A percentile compares a stretch with the other conserved stretches of the same genome.
phyloP scores from a whole-genome alignment of 1,284 basidiomycete species.

The Cryptococcus sp. region DNA sequence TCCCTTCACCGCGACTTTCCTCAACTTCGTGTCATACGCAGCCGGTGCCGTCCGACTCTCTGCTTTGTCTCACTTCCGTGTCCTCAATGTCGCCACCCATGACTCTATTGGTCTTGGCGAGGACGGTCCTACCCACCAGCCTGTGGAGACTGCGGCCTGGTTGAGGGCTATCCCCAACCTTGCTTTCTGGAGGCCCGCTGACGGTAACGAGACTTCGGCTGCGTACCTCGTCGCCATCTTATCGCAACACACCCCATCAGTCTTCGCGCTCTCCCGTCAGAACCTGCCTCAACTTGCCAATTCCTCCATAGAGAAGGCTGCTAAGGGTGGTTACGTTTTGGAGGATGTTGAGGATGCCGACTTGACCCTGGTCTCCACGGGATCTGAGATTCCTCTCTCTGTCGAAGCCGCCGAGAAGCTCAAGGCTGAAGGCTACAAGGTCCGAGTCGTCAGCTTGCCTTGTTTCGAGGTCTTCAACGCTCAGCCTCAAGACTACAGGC shows the following conservation, averaged over 20 bases:
- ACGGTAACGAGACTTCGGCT: constrained; percentile 88
- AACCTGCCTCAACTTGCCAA: constrained; percentile 83
- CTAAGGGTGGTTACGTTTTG: constrained; percentile 85
- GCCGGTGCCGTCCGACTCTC: constrained; percentile 87
- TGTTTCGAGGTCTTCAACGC: constrained; percentile 88
- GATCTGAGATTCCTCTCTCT: constrained; percentile 76
- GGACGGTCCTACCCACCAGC: constrained; percentile 96
- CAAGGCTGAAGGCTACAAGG: constrained; percentile 73
- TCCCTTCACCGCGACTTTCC: constrained; percentile 84
- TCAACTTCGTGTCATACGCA: constrained; percentile 95
- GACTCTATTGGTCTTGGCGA: constrained; percentile 88
- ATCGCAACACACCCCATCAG: constrained; percentile 73
- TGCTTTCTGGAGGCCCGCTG: constrained; percentile 87
- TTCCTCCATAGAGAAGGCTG: constrained; percentile 80
- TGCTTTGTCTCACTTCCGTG: constrained; percentile 83
- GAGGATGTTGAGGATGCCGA: constrained; percentile 71
- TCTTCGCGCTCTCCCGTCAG: constrained; percentile 50
- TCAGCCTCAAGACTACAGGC: constrained; percentile 75
- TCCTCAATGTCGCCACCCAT: constrained; percentile 71
- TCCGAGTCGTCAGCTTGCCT: constrained; percentile 81
- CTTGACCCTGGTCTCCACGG: constrained; percentile 83
- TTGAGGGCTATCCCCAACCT: constrained; percentile 88
- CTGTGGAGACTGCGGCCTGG: constrained; percentile 82
- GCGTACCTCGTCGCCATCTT: constrained; percentile 79
- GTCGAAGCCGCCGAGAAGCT: constrained; percentile 80